A percentile compares a stretch with the other conserved stretches of the same genome.
phyloP scores from a whole-genome alignment of 306 rosid genomes.

The Cotoneaster glaucophyllus region DNA sequence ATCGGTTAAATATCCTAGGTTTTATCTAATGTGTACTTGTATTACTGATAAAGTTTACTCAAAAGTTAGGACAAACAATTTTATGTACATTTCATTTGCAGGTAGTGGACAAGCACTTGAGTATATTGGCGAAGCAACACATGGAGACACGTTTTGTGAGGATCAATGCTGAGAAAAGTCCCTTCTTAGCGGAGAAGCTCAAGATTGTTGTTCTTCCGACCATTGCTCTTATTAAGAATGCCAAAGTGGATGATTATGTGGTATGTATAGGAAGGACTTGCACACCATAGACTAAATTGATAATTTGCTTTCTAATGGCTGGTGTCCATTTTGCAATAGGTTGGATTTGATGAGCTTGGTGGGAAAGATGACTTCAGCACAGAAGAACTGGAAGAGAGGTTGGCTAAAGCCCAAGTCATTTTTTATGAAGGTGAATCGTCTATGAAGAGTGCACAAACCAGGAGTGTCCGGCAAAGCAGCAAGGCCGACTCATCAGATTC shows the following conservation, averaged over 20 bases:
- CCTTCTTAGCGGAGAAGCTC: slow-evolving; percentile 85
- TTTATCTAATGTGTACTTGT: background rate
- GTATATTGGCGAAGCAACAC: slow-evolving; percentile 78
- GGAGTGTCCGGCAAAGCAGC: slow-evolving; percentile 63
- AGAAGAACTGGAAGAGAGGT: slow-evolving; percentile 80
- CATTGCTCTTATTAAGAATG: slow-evolving; percentile 81
- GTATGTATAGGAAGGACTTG: slow-evolving; percentile 35
- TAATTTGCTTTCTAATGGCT: background rate
- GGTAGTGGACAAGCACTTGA: slow-evolving; percentile 93
- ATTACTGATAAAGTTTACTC: background rate
- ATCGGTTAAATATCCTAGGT: background rate
- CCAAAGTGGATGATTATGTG: slow-evolving; percentile 98
- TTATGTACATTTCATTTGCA: slow-evolving; percentile 31
- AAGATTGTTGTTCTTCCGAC: slow-evolving; percentile 92
- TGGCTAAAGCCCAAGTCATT: slow-evolving; percentile 81
- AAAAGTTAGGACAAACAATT: slow-evolving; percentile 10
- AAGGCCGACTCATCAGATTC: slow-evolving; percentile 85
- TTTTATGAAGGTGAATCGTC: slow-evolving; percentile 82
- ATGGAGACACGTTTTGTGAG: slow-evolving; percentile 81
- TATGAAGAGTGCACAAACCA: slow-evolving; percentile 29
- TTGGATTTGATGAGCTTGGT: slow-evolving; percentile 95
- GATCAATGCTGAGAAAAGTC: slow-evolving; percentile 89
- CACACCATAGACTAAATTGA: background rate
- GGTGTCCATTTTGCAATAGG: slow-evolving; percentile 35
- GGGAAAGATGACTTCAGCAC: slow-evolving; percentile 92